Evolutionary conservation across 2,329 filamentous ascomycete species (phyloP), one percentile per base, ranked within the genome.

Genomic region (Nemania sp.): DNA sequence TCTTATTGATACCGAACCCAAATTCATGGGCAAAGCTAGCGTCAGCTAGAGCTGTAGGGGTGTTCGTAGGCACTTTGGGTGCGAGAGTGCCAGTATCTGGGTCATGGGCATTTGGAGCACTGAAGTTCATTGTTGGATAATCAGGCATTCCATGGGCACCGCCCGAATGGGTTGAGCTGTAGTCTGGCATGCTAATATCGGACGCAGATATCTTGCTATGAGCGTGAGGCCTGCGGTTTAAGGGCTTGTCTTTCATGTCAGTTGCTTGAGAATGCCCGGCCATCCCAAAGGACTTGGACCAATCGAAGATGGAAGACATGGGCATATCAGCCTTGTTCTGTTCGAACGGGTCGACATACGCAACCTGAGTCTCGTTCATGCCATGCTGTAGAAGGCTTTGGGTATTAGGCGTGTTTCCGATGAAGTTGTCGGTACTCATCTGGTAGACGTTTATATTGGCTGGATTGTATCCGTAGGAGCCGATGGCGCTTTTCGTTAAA

Each of bases 171-270:
- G 54, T 52, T 17, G 65, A 54, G 19, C 59, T 57, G 22, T 74
- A 78, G 57, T 78, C 74, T 1, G 72, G 69, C 73, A 79, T 75
- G 63, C 69, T 75, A 5, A 63, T 62, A 57, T 79, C 75, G 1
- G 72, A 73, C 51, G 64, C 72, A 1, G 69, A 69, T 17, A 62
- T 43, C 52, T 64, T 68, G 48, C 60, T 63, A 26, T 70, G 65
- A 6, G 54, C 51, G 50, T 63, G 49, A 33, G 43, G 24, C 57
- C 63, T 49, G 49, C 57, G 60, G 28, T 28, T 54, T 7, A 62
- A 42, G 14, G 58, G 51, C 23, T 49, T 61, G 6, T 52, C 47
- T 48, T 61, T 66, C 17, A 51, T 50, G 12, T 66, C 58, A 31
- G 41, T 40, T 9, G 23, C 22, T 30, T 64, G 63, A 15, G 42